Evolutionary conservation across 1,284 basidiomycete genomes (phyloP).

Genomic region (Cutaneotrichosporon spelunceum): DNA sequence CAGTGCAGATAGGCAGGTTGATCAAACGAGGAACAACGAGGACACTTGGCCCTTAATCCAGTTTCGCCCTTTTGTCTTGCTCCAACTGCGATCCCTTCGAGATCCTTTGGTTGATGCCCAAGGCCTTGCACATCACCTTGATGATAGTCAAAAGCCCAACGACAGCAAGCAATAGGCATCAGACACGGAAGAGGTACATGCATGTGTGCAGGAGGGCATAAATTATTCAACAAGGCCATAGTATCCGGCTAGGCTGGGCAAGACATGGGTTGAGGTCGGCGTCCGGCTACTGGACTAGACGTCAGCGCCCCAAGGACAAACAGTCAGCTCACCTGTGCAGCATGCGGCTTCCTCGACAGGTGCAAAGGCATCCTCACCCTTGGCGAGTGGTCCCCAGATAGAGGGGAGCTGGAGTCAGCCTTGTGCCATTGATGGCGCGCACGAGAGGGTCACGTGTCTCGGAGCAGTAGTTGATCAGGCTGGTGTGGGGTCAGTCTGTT

Average conservation of each 20-base stretch:
- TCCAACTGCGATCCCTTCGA: neutral
- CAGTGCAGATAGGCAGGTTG: too few species aligned
- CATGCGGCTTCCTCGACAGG: conserved; percentile 37
- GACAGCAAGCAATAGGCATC: neutral
- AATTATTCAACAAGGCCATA: neutral
- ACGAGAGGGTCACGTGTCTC: conserved; percentile 84
- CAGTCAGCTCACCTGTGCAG: conserved; percentile 36
- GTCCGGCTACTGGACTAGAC: neutral
- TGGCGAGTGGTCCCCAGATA: conserved; percentile 86
- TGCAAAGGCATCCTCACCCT: conserved; percentile 60
- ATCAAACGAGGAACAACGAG: too few species aligned
- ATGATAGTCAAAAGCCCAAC: neutral
- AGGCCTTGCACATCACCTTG: neutral
- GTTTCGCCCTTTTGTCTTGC: neutral
- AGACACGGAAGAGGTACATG: conserved; percentile 3
- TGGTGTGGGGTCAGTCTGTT: conserved; percentile 52
- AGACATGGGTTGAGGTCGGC: neutral
- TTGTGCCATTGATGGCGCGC: conserved; percentile 37
- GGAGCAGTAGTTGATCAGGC: conserved; percentile 89
- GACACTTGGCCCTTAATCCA: too few species aligned
- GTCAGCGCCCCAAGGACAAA: neutral
- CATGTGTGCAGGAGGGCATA: neutral
- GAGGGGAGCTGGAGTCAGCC: conserved; percentile 67
- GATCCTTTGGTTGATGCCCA: neutral
- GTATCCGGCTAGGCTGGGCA: neutral